phyloP scores from a whole-genome alignment of 164 flowering plant species.

The Echeveria elegans region DNA sequence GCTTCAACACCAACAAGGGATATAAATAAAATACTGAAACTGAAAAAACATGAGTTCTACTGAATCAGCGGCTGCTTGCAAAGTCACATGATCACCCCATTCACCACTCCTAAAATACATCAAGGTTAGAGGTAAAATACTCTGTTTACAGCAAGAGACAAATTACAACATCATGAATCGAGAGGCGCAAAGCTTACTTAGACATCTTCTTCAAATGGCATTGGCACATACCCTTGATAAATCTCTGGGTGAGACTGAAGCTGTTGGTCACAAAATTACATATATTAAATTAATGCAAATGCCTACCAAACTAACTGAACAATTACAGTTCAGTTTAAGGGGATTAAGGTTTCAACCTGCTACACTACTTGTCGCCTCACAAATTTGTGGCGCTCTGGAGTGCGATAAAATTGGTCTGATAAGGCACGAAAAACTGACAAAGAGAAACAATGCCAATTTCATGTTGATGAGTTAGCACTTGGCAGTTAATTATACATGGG shows the following conservation, averaged over 20 bases:
- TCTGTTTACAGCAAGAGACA: neutral
- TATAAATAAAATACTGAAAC: neutral
- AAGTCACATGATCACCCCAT: conserved; percentile 52
- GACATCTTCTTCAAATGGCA: conserved; percentile 55
- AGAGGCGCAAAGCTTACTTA: conserved; percentile 23
- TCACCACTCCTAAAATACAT: conserved; percentile 35
- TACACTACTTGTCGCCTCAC: conserved; percentile 45
- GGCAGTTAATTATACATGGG: too few species aligned
- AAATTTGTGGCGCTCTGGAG: conserved; percentile 49
- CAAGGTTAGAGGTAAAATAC: neutral
- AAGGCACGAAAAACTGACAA: conserved; percentile 61
- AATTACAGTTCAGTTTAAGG: neutral
- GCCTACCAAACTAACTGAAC: neutral
- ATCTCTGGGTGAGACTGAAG: conserved; percentile 40
- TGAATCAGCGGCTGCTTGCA: conserved; percentile 51
- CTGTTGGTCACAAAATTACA: conserved; percentile 17
- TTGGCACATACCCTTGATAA: conserved; percentile 62
- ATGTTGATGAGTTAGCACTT: neutral
- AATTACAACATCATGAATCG: neutral
- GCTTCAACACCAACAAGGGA: neutral
- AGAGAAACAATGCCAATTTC: neutral
- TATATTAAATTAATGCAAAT: neutral
- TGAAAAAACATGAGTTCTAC: conserved; percentile 12
- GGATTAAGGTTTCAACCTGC: conserved; percentile 31
- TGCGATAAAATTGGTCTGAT: conserved; percentile 47